Evolutionary conservation across 768 basidiomycete genomes (phyloP).

Genomic region (Asterophora parasitica): DNA sequence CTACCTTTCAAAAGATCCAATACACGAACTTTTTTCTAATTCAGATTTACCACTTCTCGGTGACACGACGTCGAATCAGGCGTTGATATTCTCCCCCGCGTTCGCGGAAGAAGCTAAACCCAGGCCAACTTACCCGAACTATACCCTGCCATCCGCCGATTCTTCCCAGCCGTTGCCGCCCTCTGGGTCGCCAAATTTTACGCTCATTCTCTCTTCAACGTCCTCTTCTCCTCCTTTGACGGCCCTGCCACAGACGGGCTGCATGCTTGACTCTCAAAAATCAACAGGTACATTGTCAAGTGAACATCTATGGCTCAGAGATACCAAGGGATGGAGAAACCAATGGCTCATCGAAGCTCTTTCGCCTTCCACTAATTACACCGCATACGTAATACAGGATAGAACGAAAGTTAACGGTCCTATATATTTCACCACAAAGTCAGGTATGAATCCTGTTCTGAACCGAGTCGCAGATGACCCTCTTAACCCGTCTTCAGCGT

Average conservation of each 20-base stretch:
- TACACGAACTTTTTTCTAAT: slow-evolving; percentile 38
- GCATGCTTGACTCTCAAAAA: slow-evolving; percentile 42
- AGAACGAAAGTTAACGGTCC: slow-evolving; percentile 58
- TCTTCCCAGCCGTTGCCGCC: slow-evolving; percentile 38
- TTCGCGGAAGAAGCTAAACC: slow-evolving; percentile 29
- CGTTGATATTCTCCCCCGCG: slow-evolving; percentile 63
- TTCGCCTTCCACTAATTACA: slow-evolving; percentile 69
- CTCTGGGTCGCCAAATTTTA: slow-evolving; percentile 41
- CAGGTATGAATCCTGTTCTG: slow-evolving; percentile 37
- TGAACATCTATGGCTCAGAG: slow-evolving; percentile 53
- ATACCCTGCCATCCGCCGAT: slow-evolving; percentile 62
- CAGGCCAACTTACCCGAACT: slow-evolving; percentile 65
- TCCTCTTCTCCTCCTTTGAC: slow-evolving; percentile 31
- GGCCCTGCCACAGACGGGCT: slow-evolving; percentile 51
- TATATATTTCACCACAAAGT: slow-evolving; percentile 72
- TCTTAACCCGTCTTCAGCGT: slow-evolving; percentile 31
- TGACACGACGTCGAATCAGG: slow-evolving; percentile 72
- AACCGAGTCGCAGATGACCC: no score
- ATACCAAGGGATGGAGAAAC: slow-evolving; percentile 54
- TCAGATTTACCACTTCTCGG: slow-evolving; percentile 51
- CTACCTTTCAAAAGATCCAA: slow-evolving; percentile 30
- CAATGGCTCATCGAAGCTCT: slow-evolving; percentile 67
- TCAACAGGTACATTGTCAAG: slow-evolving; percentile 36
- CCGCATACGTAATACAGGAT: slow-evolving; percentile 59
- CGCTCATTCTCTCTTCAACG: slow-evolving; percentile 53